Conservation (phyloP, 2,329 filamentous ascomycete species). For the Sphaerulina musiva region DNA sequence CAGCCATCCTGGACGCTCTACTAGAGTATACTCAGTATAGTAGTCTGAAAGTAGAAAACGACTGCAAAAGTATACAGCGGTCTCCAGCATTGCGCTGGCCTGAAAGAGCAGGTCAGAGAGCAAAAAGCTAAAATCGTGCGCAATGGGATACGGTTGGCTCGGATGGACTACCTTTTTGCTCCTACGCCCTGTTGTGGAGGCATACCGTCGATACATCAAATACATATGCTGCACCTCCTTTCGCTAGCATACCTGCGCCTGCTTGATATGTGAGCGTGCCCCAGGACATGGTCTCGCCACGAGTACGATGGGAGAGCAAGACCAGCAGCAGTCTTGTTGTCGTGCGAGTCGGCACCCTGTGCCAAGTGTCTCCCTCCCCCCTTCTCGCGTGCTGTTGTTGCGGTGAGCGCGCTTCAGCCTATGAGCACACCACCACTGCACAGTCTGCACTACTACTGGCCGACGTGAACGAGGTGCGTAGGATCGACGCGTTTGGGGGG, state of each 20-base stretch:
- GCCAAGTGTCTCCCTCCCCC: too few species aligned
- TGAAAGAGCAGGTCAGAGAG: not conserved
- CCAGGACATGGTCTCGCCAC: too few species aligned
- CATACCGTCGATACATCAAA: not conserved
- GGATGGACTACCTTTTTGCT: not conserved
- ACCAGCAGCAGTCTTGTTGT: too few species aligned
- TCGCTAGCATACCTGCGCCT: too few species aligned
- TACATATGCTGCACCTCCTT: not conserved
- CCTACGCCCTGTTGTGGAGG: not conserved
- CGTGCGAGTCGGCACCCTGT: too few species aligned
- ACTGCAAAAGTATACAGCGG: not conserved
- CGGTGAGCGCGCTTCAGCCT: not conserved
- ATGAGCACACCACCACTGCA: too few species aligned
- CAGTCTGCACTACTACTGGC: not conserved
- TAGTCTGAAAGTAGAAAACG: too few species aligned
- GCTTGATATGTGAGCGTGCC: too few species aligned
- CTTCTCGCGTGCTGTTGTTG: not conserved
- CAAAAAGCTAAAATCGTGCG: not conserved
- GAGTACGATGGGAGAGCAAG: too few species aligned
- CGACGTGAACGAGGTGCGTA: not conserved
- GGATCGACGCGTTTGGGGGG: not conserved
- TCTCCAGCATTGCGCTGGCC: not conserved
- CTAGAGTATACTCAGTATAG: too few species aligned
- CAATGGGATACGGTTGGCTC: not conserved
- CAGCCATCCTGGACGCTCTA: not conserved